Evolutionary conservation across 2,329 filamentous ascomycete species (phyloP).

Genomic region (Monilinia vaccinii-corymbosi): DNA sequence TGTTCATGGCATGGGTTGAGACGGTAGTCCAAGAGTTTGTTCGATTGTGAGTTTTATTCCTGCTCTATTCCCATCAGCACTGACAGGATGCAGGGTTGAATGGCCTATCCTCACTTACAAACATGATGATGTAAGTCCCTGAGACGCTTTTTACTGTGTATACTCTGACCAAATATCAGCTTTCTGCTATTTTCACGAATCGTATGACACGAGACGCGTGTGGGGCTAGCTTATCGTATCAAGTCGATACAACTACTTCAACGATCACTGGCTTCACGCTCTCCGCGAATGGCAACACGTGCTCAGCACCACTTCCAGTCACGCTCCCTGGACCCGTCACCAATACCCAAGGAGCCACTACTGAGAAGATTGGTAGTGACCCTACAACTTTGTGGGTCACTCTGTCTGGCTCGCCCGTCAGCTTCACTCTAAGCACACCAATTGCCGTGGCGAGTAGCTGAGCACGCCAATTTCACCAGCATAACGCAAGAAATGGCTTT

Average conservation of each 20-base stretch:
- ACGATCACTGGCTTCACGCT: slow-evolving; percentile 22
- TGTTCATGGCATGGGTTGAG: slow-evolving; percentile 10
- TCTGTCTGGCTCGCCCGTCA: slow-evolving; percentile 37
- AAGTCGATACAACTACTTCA: slow-evolving; percentile 10
- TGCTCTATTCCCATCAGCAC: not conserved
- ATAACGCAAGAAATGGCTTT: not conserved
- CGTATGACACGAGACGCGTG: slow-evolving; percentile 31
- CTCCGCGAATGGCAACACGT: slow-evolving; percentile 34
- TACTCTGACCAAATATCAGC: slow-evolving; percentile 8
- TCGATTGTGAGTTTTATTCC: slow-evolving; percentile 7
- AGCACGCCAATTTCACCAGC: not conserved
- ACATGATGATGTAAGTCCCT: slow-evolving; percentile 43
- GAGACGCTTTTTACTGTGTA: not conserved
- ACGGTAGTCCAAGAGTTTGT: slow-evolving; percentile 10
- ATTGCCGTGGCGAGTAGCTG: slow-evolving; percentile 1
- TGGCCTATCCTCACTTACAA: slow-evolving; percentile 47
- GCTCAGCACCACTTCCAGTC: slow-evolving; percentile 20
- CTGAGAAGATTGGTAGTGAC: slow-evolving; percentile 43
- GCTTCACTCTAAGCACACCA: slow-evolving; percentile 29
- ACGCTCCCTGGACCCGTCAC: slow-evolving; percentile 30
- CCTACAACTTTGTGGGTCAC: slow-evolving; percentile 42
- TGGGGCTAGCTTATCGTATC: slow-evolving; percentile 17
- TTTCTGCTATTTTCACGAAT: slow-evolving; percentile 35
- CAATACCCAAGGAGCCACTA: slow-evolving; percentile 15
- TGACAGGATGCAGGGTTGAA: slow-evolving; percentile 15